Conservation (phyloP, 2,329 filamentous ascomycete genomes). For the Trichoderma sp. region DNA sequence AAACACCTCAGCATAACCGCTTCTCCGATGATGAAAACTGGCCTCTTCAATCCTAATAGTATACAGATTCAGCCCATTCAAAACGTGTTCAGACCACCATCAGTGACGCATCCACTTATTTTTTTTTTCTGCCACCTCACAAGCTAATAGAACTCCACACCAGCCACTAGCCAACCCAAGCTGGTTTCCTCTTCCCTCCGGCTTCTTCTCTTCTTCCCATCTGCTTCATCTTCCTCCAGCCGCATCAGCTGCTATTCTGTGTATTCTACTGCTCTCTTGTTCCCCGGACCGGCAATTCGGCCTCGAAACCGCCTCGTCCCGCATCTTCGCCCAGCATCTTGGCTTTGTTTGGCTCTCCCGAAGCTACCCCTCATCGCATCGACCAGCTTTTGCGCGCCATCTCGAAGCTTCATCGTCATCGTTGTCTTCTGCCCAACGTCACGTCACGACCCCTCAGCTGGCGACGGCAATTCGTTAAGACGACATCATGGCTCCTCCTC, state of each 20-base stretch:
- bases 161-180: slow-evolving; percentile 1
- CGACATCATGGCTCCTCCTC: slow-evolving; percentile 5
- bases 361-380: slow-evolving; percentile 3
- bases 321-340: not conserved
- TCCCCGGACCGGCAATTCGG: not conserved
- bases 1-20: not conserved
- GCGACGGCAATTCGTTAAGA: not conserved
- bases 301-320: not conserved
- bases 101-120: slow-evolving; percentile 15
- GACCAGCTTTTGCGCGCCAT: not conserved
- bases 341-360: not conserved
- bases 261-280: not conserved
- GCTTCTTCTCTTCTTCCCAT: not conserved
- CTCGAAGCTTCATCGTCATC: slow-evolving; percentile 7
- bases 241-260: not conserved
- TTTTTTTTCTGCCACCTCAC: not conserved
- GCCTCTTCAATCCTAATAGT: slow-evolving; percentile 9
- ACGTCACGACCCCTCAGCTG: slow-evolving; percentile 17
- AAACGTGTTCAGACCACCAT: not conserved
- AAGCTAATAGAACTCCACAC: slow-evolving; percentile 17
- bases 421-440: not conserved
- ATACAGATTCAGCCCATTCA: not conserved
- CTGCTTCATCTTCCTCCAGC: not conserved
- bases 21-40: slow-evolving; percentile 11
- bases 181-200: slow-evolving; percentile 2